These are phyloP conservation scores for Aureobasidium sp. DNA, from an alignment of 2,329 filamentous ascomycete species.

Conservation along the genomic window DNA sequence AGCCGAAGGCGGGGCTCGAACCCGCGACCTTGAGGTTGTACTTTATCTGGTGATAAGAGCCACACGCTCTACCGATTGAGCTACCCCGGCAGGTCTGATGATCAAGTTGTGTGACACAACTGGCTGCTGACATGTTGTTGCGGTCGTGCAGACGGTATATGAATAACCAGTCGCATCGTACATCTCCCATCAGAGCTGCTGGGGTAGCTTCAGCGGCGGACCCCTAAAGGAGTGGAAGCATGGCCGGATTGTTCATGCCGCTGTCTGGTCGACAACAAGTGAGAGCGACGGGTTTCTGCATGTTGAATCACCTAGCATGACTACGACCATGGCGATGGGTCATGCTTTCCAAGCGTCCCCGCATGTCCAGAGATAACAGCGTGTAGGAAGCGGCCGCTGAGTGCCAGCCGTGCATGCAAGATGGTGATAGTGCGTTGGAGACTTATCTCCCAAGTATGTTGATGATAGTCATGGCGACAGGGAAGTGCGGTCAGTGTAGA, in stretches of 20 bases:
- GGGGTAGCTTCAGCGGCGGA: background rate
- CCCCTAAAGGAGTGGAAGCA: too few relatives aligned
- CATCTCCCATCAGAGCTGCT: background rate
- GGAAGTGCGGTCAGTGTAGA: too few relatives aligned
- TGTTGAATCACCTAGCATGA: background rate
- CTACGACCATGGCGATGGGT: background rate
- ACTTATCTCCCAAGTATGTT: too few relatives aligned
- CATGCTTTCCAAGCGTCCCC: background rate
- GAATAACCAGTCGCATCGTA: background rate
- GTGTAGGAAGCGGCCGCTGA: too few relatives aligned
- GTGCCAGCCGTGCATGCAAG: too few relatives aligned
- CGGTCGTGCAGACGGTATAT: background rate
- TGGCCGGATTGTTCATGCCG: too few relatives aligned
- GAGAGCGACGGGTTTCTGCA: background rate
- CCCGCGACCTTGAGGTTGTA: constrained; percentile 23
- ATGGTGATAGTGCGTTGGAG: too few relatives aligned
- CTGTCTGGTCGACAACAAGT: background rate
- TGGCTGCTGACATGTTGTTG: background rate
- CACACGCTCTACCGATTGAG: constrained; percentile 44
- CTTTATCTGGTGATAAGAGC: constrained; percentile 32
- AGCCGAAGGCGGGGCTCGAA: constrained; percentile 25
- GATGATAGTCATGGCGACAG: too few relatives aligned
- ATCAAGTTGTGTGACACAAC: constrained; percentile 8
- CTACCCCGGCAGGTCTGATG: constrained; percentile 33
- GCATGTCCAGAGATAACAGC: background rate